Evolutionary conservation across 2,329 filamentous ascomycete species (phyloP).

Genomic region (Cercospora beticola): DNA sequence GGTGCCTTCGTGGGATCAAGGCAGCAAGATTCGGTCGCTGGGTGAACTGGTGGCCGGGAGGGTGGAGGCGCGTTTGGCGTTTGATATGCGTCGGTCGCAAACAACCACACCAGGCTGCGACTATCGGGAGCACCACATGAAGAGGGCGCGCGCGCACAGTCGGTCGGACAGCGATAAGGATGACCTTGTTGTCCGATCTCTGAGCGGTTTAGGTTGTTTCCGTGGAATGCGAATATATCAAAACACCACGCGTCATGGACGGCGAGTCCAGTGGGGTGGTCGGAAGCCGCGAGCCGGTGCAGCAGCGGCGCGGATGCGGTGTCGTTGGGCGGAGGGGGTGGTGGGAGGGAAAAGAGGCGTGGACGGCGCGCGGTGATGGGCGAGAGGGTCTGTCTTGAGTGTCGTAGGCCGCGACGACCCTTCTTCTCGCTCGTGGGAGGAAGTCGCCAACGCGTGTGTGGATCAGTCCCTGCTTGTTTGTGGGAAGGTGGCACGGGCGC

Average conservation of each 20-base stretch:
- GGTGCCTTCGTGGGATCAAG: conserved; percentile 11
- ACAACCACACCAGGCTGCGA: conserved; percentile 15
- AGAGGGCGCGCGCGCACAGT: conserved; percentile 18
- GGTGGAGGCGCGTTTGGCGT: conserved; percentile 4
- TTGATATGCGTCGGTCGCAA: conserved; percentile 15
- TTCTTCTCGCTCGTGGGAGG: background rate
- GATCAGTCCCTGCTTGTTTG: conserved; percentile 4
- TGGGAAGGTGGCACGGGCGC: background rate
- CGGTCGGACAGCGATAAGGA: conserved; percentile 25
- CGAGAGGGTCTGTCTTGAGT: background rate
- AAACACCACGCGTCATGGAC: conserved; percentile 17
- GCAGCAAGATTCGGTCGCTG: conserved; percentile 16
- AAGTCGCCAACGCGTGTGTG: conserved; percentile 2
- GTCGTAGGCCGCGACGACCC: conserved; percentile 1
- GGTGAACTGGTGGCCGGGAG: background rate
- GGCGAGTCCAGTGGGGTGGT: conserved; percentile 8
- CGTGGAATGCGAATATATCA: conserved; percentile 24
- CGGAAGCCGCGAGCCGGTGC: conserved; percentile 8
- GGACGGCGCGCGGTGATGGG: conserved; percentile 12
- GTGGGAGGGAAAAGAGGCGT: conserved; percentile 10
- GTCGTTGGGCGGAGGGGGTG: background rate
- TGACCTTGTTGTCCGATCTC: conserved; percentile 21
- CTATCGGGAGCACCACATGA: conserved; percentile 19
- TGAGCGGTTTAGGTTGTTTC: conserved; percentile 21
- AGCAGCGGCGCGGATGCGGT: conserved; percentile 2